Percentiles rank a stretch among this genome's conserved stretches.
Conservation (phyloP, 1,284 basidiomycete species). For the Microbotryomycetes sp. region DNA sequence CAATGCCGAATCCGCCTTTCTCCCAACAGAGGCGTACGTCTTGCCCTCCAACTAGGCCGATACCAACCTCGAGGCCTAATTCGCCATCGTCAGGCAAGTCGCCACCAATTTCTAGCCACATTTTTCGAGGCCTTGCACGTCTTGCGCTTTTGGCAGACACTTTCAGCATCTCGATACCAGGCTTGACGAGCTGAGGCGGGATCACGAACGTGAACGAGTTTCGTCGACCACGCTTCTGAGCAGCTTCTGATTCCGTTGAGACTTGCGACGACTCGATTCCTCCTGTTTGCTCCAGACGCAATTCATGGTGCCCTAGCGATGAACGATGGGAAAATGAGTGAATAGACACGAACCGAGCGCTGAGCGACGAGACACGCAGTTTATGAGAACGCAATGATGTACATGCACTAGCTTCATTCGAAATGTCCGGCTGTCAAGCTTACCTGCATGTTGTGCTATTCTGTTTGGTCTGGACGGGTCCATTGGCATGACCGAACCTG, state of each 20-base stretch:
- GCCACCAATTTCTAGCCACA: conserved; percentile 26
- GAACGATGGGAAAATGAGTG: too few relatives aligned
- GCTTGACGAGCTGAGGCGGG: conserved; percentile 17
- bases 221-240: background rate
- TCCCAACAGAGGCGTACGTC: conserved; percentile 31
- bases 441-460: background rate
- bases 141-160: conserved; percentile 61
- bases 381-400: too few relatives aligned
- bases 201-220: conserved; percentile 11
- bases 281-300: too few relatives aligned
- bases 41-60: conserved; percentile 18
- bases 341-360: too few relatives aligned
- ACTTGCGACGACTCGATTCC: too few relatives aligned
- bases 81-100: conserved; percentile 20
- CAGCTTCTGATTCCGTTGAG: too few relatives aligned
- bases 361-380: too few relatives aligned
- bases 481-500: background rate
- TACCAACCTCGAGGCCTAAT: conserved; percentile 17
- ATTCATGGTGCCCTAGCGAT: too few relatives aligned
- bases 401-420: background rate
- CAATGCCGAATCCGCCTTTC: conserved; percentile 22
- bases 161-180: conserved; percentile 60
- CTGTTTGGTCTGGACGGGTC: background rate
- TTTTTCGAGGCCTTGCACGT: conserved; percentile 30
- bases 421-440: background rate